phyloP scores from a whole-genome alignment of 176 grass and related monocot species.

The Oryza rufipogon region DNA sequence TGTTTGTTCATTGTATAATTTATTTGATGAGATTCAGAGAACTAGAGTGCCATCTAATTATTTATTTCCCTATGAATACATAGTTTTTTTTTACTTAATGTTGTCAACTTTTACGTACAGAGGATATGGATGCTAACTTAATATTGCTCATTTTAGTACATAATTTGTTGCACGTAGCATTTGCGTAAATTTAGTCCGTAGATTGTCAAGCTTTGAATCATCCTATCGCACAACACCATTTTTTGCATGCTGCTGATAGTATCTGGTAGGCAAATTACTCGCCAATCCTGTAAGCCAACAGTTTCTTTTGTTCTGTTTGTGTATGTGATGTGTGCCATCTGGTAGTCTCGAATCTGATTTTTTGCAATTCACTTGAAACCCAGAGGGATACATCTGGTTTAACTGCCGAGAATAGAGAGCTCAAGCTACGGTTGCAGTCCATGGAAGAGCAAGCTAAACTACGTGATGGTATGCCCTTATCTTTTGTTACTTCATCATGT shows the following conservation, averaged over 20 bases:
- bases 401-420: conserved; percentile 92
- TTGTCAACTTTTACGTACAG: neutral
- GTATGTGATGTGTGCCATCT: conserved; percentile 10
- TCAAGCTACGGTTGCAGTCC: conserved; percentile 87
- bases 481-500: neutral
- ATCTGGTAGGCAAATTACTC: conserved; percentile 15
- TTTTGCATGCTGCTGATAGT: conserved; percentile 23
- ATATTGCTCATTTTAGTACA: conserved; percentile 1
- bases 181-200: neutral
- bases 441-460: conserved; percentile 99
- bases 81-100: neutral
- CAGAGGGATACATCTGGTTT: conserved; percentile 92
- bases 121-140: neutral
- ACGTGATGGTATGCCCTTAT: conserved; percentile 69
- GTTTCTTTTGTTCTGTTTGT: neutral
- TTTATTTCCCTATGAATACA: neutral
- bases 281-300: neutral
- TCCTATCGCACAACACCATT: neutral
- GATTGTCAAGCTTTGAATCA: conserved; percentile 10
- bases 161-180: neutral
- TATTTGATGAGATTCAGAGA: conserved; percentile 6
- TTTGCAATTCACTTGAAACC: conserved; percentile 43
- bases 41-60: neutral
- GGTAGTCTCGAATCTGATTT: conserved; percentile 23
- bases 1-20: neutral